A percentile compares a stretch with the other conserved stretches of the same genome.
Conservation (phyloP, 768 basidiomycete species). For the Agaricus sinodeliciosus region DNA sequence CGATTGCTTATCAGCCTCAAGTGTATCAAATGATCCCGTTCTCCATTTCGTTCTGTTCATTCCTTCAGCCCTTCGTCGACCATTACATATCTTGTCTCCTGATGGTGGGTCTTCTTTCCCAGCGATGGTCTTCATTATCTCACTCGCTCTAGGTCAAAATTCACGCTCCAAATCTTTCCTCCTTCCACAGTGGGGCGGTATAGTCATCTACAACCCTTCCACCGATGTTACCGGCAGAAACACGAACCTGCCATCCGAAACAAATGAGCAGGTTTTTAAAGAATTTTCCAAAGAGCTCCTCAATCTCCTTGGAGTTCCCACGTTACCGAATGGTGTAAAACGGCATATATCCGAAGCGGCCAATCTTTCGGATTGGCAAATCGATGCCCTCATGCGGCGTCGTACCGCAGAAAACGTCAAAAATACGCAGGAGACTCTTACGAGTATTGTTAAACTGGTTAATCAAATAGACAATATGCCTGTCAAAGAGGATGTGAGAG, state of each 20-base stretch:
- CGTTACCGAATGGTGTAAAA: conserved; percentile 43
- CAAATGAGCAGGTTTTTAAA: conserved; percentile 48
- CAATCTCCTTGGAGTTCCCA: conserved; percentile 75
- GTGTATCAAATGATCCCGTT: conserved; percentile 89
- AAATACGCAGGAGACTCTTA: conserved; percentile 66
- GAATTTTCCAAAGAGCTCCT: conserved; percentile 69
- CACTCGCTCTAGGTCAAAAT: conserved; percentile 31
- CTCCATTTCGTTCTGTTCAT: conserved; percentile 89
- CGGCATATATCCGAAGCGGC: conserved; percentile 16
- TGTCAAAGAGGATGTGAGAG: conserved; percentile 69
- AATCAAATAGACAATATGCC: conserved; percentile 90
- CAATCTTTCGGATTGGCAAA: conserved; percentile 64
- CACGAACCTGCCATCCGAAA: conserved; percentile 32
- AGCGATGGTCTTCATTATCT: not conserved
- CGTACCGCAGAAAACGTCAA: conserved; percentile 65
- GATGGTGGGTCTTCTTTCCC: conserved; percentile 30
- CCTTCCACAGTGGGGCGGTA: conserved; percentile 91
- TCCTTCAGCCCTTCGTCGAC: conserved; percentile 62
- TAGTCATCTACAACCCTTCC: conserved; percentile 70
- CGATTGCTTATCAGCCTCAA: conserved; percentile 56
- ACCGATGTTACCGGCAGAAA: conserved; percentile 18
- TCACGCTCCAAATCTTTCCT: conserved; percentile 67
- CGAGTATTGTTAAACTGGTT: conserved; percentile 80
- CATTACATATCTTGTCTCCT: conserved; percentile 58
- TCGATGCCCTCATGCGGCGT: conserved; percentile 69